Evolutionary conservation across 768 basidiomycete species (phyloP), one percentile per base, ranked within the genome.

Genomic region (Xanthoconium stramineum): DNA sequence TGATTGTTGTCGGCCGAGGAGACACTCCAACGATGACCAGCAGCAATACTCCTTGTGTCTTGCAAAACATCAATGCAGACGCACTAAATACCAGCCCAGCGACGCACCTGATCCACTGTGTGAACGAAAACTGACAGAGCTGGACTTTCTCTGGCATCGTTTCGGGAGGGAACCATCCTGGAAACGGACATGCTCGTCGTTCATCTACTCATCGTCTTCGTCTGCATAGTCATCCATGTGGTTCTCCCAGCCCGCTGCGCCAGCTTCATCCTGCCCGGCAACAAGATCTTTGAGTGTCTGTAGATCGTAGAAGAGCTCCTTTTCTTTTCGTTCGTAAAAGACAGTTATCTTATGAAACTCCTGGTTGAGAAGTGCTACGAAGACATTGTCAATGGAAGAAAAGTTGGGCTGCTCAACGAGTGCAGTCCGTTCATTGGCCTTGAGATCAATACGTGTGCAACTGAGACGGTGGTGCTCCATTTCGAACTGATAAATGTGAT

Each of bases 401-500:
- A 64, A 35, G 36, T 75, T 67, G 10, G 57, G 65, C n/a, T 72
- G 64, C 13, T 73, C 71, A 36, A 90, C 77, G 29, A 92, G 78
- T 1, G 82, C 70, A 5, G 82, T 78, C 8, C 60, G 75, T 65
- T 89, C 86, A 55, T 80, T 82, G 12, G 84, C 76, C 63, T 91
- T 89, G 39, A 88, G 62, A 69, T 93, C 90, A 43, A 65, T 69
- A 52, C 73, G 74, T 15, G 69, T 55, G 17, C 66, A 55, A 10
- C 74, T 71, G n/a, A 78, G 74, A 3, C 74, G 77, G 42, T 79
- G 78, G 54, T 91, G 83, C 57, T 84, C 81, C 70, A 89, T 91
- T 74, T 94, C 91, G 20, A 94, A 78, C 60, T 88, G 85, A 75
- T 94, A 94, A 37, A 95, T 87, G 58, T 82, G 81, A 60, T 88